phyloP scores from a whole-genome alignment of 768 basidiomycete genomes.

The Mycena amicta region DNA sequence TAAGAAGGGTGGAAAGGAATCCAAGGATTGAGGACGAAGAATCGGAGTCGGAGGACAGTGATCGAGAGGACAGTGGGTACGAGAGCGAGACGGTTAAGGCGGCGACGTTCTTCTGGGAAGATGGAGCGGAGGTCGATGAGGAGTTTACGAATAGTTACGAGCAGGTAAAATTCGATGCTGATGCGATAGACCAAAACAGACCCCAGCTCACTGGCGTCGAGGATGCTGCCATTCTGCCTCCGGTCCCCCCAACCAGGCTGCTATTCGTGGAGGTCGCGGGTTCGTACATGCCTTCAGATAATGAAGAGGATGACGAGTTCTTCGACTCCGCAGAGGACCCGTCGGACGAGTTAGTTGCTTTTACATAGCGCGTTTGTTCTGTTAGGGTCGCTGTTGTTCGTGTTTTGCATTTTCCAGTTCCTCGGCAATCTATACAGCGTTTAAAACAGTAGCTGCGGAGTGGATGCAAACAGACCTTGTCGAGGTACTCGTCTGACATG shows the following conservation, averaged over 20 bases:
- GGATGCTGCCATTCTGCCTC: background rate
- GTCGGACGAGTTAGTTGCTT: too few relatives aligned
- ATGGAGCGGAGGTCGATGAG: constrained; percentile 1
- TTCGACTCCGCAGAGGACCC: constrained; percentile 32
- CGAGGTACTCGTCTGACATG: constrained; percentile 22
- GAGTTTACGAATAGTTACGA: constrained; percentile 16
- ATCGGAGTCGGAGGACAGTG: too few relatives aligned
- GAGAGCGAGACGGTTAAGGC: constrained; percentile 12
- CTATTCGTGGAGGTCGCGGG: constrained; percentile 2
- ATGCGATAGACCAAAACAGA: constrained; percentile 4
- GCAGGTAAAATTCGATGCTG: constrained; percentile 12
- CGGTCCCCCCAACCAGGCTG: background rate
- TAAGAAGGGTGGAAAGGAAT: constrained; percentile 12
- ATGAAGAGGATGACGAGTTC: constrained; percentile 27
- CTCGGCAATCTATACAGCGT: constrained; percentile 18
- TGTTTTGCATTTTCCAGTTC: constrained; percentile 19
- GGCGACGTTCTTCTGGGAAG: background rate
- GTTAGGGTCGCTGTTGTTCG: background rate
- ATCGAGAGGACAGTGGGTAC: constrained; percentile 9
- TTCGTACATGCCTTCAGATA: constrained; percentile 9
- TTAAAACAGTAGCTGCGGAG: too few relatives aligned
- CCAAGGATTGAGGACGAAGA: constrained; percentile 15
- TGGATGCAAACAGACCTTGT: constrained; percentile 14
- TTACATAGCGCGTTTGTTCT: constrained; percentile 9
- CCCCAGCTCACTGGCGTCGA: background rate